Evolutionary conservation across 2,329 filamentous ascomycete species (phyloP).

Genomic region (Neurospora crassa): DNA sequence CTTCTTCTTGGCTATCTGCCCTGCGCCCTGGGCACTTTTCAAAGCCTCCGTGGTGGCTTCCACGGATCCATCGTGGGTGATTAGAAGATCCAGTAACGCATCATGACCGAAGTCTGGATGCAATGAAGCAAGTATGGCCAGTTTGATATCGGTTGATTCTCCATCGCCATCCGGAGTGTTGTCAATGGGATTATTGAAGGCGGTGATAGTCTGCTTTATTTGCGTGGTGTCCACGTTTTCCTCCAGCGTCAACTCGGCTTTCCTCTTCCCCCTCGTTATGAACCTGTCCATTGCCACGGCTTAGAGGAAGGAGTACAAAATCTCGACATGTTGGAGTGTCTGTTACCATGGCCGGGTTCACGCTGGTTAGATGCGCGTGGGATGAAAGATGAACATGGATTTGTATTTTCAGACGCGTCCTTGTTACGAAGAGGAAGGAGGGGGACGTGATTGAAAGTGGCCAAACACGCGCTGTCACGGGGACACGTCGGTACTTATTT

Average conservation of each 20-base stretch:
- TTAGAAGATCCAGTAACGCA: slow-evolving; percentile 65
- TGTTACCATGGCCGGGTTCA: background rate
- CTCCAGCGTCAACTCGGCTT: slow-evolving; percentile 16
- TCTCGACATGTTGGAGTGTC: background rate
- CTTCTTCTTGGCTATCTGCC: slow-evolving; percentile 27
- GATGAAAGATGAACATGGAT: background rate
- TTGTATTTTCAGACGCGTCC: background rate
- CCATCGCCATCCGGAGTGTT: slow-evolving; percentile 36
- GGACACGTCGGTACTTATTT: background rate
- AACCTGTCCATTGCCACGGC: slow-evolving; percentile 46
- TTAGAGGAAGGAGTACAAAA: background rate
- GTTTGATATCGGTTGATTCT: slow-evolving; percentile 81
- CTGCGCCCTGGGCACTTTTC: slow-evolving; percentile 16
- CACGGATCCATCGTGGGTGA: slow-evolving; percentile 71
- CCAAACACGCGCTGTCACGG: slow-evolving; percentile 4
- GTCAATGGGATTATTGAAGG: slow-evolving; percentile 1
- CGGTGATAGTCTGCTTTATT: background rate
- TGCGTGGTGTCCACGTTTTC: background rate
- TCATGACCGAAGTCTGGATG: slow-evolving; percentile 55
- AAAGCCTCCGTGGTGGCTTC: slow-evolving; percentile 52
- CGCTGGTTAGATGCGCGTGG: background rate
- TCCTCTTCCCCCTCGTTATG: slow-evolving; percentile 45
- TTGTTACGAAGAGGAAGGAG: background rate
- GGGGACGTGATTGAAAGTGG: background rate
- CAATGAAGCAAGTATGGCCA: slow-evolving; percentile 74